A percentile compares a stretch with the other conserved stretches of the same genome.
Conservation (phyloP, 306 rosid species). For the Casuarina equisetifolia region DNA sequence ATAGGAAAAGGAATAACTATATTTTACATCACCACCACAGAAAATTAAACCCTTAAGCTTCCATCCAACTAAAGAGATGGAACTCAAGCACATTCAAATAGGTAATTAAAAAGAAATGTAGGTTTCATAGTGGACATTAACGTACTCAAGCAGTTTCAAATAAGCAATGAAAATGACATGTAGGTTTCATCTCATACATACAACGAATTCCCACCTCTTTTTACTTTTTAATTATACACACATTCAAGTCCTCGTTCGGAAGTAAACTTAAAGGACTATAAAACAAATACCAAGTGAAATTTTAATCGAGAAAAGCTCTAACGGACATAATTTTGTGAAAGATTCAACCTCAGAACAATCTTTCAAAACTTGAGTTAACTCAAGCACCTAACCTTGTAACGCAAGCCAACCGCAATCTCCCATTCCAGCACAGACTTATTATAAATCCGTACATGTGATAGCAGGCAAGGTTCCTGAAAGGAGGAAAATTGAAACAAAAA, state of each 20-base stretch:
- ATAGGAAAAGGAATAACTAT: slow-evolving; percentile 23
- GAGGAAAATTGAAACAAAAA: not conserved
- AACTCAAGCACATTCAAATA: not conserved
- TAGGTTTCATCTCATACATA: not conserved
- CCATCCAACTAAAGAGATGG: not conserved
- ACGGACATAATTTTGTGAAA: not conserved
- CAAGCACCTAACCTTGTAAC: slow-evolving; percentile 70
- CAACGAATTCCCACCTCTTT: not conserved
- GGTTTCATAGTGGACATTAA: not conserved
- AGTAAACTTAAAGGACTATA: not conserved
- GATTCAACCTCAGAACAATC: not conserved
- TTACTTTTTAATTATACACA: not conserved
- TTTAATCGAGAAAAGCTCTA: not conserved
- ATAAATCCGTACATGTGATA: slow-evolving; percentile 84
- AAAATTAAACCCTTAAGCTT: not conserved
- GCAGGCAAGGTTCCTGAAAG: slow-evolving; percentile 76
- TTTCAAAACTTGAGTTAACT: slow-evolving; percentile 4
- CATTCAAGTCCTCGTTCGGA: not conserved
- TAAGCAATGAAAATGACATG: not conserved
- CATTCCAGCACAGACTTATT: slow-evolving; percentile 95
- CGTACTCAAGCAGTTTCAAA: not conserved
- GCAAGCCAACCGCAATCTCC: slow-evolving; percentile 92
- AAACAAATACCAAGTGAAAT: not conserved
- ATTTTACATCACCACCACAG: not conserved
- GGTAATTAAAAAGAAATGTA: not conserved